Conservation (phyloP, 2,329 filamentous ascomycete species). For the Bipolaris gigantea region DNA sequence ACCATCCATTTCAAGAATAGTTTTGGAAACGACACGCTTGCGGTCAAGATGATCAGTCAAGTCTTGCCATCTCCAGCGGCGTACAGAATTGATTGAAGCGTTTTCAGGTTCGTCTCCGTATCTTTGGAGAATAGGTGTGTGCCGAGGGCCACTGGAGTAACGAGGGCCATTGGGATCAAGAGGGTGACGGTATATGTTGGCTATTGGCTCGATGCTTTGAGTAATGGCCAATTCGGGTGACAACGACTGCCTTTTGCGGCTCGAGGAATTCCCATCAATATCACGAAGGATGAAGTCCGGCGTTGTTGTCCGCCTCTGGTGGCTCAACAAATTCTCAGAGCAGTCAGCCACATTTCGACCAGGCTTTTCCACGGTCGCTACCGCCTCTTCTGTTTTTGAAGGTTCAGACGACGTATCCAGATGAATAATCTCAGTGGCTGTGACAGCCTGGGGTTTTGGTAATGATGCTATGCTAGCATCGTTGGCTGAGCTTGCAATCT, state of each 20-base stretch:
- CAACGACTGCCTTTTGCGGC: background rate
- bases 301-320: background rate
- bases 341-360: background rate
- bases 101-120: slow-evolving; percentile 26
- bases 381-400: slow-evolving; percentile 3
- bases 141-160: background rate
- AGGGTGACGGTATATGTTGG: background rate
- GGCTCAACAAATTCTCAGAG: background rate
- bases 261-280: background rate
- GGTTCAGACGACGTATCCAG: slow-evolving; percentile 23
- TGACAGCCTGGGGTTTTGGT: background rate
- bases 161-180: background rate
- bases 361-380: background rate
- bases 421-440: slow-evolving; percentile 19
- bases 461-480: background rate
- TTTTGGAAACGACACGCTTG: slow-evolving; percentile 50
- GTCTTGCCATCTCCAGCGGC: slow-evolving; percentile 39
- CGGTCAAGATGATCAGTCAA: slow-evolving; percentile 47
- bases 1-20: slow-evolving; percentile 40
- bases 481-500: background rate
- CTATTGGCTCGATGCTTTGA: slow-evolving; percentile 9
- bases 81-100: slow-evolving; percentile 31
- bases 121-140: background rate
- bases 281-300: background rate
- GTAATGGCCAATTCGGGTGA: slow-evolving; percentile 5